Base-by-base conservation (phyloP, 768 basidiomycete genomes). In the Lentinula lateritia region DNA sequence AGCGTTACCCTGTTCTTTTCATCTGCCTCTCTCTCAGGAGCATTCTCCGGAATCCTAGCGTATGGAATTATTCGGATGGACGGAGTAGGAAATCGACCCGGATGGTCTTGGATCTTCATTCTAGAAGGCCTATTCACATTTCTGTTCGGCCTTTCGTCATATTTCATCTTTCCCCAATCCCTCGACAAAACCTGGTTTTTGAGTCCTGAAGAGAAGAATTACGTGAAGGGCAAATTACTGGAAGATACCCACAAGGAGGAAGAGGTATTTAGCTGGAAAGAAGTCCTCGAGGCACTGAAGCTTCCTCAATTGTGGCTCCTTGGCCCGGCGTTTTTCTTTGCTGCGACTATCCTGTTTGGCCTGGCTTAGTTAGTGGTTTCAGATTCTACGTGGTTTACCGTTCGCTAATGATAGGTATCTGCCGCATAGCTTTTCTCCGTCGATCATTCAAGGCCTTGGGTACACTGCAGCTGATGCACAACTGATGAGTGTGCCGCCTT, bases 401-500 rank as follows among this genome's bases (percentile, higher is more conserved):
- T 8, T 8, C 45, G 38, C 13, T 39, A 9, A 39, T 13, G 7
- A 9, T 1, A 8, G 7, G 13, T 39, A 39, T 39, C 38, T 39
- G 1, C 38, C 9, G 45, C 63, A 58, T 52, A 84, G 89, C 66
- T 92, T 93, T 72, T 75, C 83, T 7, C 90, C 90, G 6, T 86
- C 87, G 3, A 89, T 93, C 71, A 83, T 92, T 6, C 75, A 82
- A 35, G 75, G 77, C 18, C 78, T 89, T 5, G 87, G 87, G 23
- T 87, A 80, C 68, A 78, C 77, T 2, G 77, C 80, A 0, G 75
- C 81, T 34, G 70, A 74, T 28, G 82, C 84, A 8, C 86, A 89
- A 66, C 75, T 89, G 3, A 83, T 86, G 78, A 85, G 81, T 12
- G 87, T 88, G 1, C 79, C 79, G 15, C 85, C 85, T 1, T 86